Evolutionary conservation across 805 yeast genomes (phyloP).

Genomic region (Wickerhamomyces mucosus): DNA sequence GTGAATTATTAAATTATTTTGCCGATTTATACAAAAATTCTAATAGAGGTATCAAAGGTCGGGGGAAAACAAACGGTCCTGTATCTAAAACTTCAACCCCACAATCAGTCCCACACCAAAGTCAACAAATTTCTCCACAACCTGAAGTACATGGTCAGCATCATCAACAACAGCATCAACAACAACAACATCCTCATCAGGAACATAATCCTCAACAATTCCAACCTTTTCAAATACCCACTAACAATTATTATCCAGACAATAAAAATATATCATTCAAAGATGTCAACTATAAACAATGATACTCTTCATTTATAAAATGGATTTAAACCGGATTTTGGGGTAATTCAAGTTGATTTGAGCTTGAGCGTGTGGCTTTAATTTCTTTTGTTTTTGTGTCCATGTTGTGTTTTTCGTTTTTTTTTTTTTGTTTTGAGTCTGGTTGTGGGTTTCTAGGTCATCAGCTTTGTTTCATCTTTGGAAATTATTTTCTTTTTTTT

Average conservation of each 20-base stretch:
- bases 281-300: slow-evolving; percentile 15
- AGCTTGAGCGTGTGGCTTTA: background rate
- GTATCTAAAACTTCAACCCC: too few relatives aligned
- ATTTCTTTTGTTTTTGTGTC: background rate
- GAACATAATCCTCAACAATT: slow-evolving; percentile 1
- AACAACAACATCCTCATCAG: slow-evolving; percentile 2
- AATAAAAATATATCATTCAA: slow-evolving; percentile 17
- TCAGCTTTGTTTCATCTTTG: background rate
- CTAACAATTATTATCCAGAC: background rate
- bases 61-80: too few relatives aligned
- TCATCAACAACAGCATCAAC: background rate
- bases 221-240: background rate
- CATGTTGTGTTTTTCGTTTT: background rate
- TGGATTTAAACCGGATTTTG: too few relatives aligned
- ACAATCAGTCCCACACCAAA: too few relatives aligned
- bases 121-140: too few relatives aligned
- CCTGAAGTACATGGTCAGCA: slow-evolving; percentile 1
- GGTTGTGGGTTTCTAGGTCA: background rate
- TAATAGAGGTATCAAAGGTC: slow-evolving; percentile 84
- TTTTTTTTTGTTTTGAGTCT: background rate
- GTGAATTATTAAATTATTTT: slow-evolving; percentile 66
- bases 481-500: too few relatives aligned
- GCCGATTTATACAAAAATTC: slow-evolving; percentile 78
- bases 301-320: background rate
- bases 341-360: too few relatives aligned